phyloP scores from a whole-genome alignment of 2,329 filamentous ascomycete species.

The Neocatenulostroma microsporum region DNA sequence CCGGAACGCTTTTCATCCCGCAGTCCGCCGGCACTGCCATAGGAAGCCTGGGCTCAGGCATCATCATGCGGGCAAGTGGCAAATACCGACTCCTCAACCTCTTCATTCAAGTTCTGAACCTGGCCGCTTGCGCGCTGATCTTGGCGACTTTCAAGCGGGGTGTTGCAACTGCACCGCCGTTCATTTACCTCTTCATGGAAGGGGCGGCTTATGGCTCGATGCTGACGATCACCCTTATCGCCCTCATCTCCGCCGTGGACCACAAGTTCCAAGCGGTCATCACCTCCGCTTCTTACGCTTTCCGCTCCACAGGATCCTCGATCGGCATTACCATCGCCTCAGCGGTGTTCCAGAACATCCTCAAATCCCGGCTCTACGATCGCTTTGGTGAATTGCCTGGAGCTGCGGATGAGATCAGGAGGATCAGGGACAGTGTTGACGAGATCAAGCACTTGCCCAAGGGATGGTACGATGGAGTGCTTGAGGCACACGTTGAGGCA shows the following conservation, averaged over 20 bases:
- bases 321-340: conserved; percentile 68
- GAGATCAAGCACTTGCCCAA: conserved; percentile 61
- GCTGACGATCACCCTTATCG: conserved; percentile 73
- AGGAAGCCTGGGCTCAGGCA: conserved; percentile 60
- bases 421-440: conserved; percentile 64
- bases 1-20: conserved; percentile 66
- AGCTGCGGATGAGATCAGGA: conserved; percentile 59
- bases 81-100: conserved; percentile 53
- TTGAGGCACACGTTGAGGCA: conserved; percentile 67
- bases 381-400: conserved; percentile 59
- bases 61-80: conserved; percentile 72
- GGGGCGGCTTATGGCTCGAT: conserved; percentile 71
- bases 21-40: conserved; percentile 64
- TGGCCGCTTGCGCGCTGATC: conserved; percentile 31
- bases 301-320: conserved; percentile 66
- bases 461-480: conserved; percentile 62
- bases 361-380: conserved; percentile 57
- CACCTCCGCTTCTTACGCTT: conserved; percentile 75
- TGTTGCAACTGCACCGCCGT: conserved; percentile 55
- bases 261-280: conserved; percentile 81
- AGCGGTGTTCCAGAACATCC: conserved; percentile 76
- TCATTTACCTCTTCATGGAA: conserved; percentile 60
- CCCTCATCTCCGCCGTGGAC: conserved; percentile 72
- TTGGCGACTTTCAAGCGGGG: conserved; percentile 45
- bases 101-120: conserved; percentile 31